These are phyloP conservation scores for Paecilomyces dactylethromorphus DNA, from an alignment of 2,329 filamentous ascomycete genomes.

Conservation along the genomic window DNA sequence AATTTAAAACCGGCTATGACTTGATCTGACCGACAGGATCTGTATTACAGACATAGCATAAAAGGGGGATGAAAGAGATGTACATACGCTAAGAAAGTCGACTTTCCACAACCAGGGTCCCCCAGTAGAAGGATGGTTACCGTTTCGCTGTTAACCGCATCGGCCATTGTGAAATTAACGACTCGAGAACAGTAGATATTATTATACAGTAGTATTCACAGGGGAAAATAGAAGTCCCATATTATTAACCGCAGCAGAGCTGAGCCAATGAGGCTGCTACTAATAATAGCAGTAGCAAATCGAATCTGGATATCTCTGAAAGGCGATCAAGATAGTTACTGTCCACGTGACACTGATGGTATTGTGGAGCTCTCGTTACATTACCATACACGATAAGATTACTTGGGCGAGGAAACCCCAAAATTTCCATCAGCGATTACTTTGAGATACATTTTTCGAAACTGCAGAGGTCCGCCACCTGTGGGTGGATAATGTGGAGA, in stretches of 20 bases:
- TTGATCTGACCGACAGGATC: slow-evolving; percentile 1
- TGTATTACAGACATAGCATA: slow-evolving; percentile 2
- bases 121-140: slow-evolving; percentile 50
- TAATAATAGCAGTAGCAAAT: background rate
- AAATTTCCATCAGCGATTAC: background rate
- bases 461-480: background rate
- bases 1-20: background rate
- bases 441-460: background rate
- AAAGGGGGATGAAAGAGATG: slow-evolving; percentile 1
- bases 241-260: background rate
- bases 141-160: slow-evolving; percentile 4
- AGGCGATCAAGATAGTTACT: background rate
- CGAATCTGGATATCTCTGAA: background rate
- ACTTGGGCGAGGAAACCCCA: background rate
- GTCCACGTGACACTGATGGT: background rate
- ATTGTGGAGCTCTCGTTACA: background rate
- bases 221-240: background rate
- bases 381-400: slow-evolving; percentile 2
- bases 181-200: background rate
- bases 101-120: slow-evolving; percentile 55
- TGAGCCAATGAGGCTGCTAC: background rate
- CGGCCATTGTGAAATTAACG: background rate
- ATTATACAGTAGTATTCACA: background rate
- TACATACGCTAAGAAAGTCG: slow-evolving; percentile 56
- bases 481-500: slow-evolving; percentile 22